Base-by-base conservation (phyloP, 352 stramenopile genomes). In the Phytopythium aichiense region DNA sequence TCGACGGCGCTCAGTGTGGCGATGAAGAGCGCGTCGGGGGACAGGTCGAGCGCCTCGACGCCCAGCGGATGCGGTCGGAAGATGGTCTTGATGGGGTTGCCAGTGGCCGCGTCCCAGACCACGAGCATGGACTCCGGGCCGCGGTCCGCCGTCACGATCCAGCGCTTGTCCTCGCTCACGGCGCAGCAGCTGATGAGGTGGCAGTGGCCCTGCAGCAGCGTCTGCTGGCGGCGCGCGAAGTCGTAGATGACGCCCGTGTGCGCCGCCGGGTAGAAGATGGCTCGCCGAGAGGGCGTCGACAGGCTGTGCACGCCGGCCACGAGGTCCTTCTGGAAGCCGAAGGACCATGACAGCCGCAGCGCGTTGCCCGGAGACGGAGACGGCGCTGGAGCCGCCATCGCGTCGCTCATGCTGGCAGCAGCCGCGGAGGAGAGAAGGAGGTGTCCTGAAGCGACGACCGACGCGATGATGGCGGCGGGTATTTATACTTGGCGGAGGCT, bases 191-290 rank as follows among this genome's bases (percentile, higher is more conserved):
- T 90, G 71, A 98, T 98, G 16, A 85, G 77, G 49, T 98, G 95
- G 62, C 89, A 98, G 68, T 97, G 91, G 4, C 87, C 89, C 69
- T 98, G 93, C 8, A 98, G 72, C 25, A 98, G 74, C 53, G 68
- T 76, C 65, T 98, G 92, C 55, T 81, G 89, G 6, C 91, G 80
- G 38, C 80, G 72, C 11, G 82, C 79, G 45, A 95, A 97, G 79
- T 98, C 90, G 66, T 97, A 98, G 62, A 98, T 93, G 48, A 98
- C 78, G 40, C 92, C 92, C 1, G 88, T 96, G 72, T 98, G 91
- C 2, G 92, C 87, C 12, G 91, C 80, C n/a, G 87, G 76, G 66
- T 97, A 97, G 57, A 98, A 97, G 13, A 98, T 65, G 30, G 84
- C 88, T 49, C 84, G 84, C 5, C 81, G 77, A 11, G 68, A 54